Conservation (phyloP, 2,329 filamentous ascomycete species). For the Fusarium sp. region DNA sequence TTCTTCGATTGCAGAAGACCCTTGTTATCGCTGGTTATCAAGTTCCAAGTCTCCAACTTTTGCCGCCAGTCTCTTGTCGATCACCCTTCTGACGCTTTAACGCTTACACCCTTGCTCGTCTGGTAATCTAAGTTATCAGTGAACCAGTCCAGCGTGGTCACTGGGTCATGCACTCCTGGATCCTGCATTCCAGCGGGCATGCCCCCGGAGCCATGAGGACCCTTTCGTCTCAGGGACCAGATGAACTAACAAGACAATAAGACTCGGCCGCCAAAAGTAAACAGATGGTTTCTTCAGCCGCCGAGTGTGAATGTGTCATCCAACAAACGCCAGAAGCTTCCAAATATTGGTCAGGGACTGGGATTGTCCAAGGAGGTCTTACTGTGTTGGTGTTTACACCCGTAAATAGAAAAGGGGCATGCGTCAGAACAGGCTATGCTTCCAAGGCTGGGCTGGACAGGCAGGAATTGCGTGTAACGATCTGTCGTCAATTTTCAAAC, state of each 20-base stretch:
- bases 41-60: conserved; percentile 31
- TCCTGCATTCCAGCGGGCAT: conserved; percentile 40
- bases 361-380: conserved; percentile 3
- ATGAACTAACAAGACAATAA: conserved; percentile 4
- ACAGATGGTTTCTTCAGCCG: conserved; percentile 25
- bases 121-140: conserved; percentile 33
- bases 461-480: conserved; percentile 16
- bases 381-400: conserved; percentile 11
- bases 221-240: conserved; percentile 27
- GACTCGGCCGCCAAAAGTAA: conserved; percentile 1
- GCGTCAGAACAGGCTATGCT: conserved; percentile 29
- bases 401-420: conserved; percentile 36
- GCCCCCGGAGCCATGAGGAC: neutral
- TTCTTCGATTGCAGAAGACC: conserved; percentile 24
- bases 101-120: conserved; percentile 17
- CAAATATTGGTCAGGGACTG: conserved; percentile 1
- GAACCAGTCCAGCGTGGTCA: conserved; percentile 14
- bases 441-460: conserved; percentile 12
- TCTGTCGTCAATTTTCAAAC: conserved; percentile 18
- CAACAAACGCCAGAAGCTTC: conserved; percentile 27
- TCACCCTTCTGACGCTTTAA: conserved; percentile 18
- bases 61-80: conserved; percentile 31
- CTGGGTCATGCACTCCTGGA: conserved; percentile 41
- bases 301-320: conserved; percentile 1
- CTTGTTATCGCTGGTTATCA: conserved; percentile 25